Percentiles rank a stretch among this genome's conserved stretches.
phyloP scores from a whole-genome alignment of 768 basidiomycete genomes.

The Tricholoma flavovirens region DNA sequence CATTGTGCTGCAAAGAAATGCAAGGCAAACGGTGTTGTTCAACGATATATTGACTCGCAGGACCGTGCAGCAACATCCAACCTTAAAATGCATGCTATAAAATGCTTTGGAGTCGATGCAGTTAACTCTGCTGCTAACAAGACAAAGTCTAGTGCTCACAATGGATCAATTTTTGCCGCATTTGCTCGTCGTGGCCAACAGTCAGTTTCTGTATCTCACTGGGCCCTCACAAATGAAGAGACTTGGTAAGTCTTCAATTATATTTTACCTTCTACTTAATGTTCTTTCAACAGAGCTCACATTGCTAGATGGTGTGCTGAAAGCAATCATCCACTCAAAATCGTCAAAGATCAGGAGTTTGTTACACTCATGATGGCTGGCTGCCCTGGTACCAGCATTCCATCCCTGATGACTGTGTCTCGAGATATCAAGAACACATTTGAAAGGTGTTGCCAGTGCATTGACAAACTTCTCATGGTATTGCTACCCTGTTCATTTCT shows the following conservation, averaged over 20 bases:
- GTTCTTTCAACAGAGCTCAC: not conserved
- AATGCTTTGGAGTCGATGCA: not conserved
- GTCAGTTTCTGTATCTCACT: not conserved
- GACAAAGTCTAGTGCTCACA: not conserved
- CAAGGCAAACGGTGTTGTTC: not conserved
- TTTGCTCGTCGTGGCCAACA: not conserved
- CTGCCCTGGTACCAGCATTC: not conserved
- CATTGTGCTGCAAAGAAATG: not conserved
- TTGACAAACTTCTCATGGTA: not conserved
- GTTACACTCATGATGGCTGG: not conserved
- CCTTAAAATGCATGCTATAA: not conserved
- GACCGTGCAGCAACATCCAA: not conserved
- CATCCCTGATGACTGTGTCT: not conserved
- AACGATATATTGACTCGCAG: not conserved
- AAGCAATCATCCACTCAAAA: not conserved
- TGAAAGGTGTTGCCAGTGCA: not conserved
- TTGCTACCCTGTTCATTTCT: not conserved
- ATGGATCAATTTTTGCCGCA: not conserved
- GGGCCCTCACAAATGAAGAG: not conserved
- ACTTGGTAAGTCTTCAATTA: not conserved
- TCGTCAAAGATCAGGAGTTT: not conserved
- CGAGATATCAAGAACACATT: not conserved
- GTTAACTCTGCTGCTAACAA: not conserved
- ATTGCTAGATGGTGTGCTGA: not conserved
- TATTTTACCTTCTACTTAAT: not conserved